Evolutionary conservation across 768 basidiomycete species (phyloP).

Genomic region (Rhizopogon vulgaris): DNA sequence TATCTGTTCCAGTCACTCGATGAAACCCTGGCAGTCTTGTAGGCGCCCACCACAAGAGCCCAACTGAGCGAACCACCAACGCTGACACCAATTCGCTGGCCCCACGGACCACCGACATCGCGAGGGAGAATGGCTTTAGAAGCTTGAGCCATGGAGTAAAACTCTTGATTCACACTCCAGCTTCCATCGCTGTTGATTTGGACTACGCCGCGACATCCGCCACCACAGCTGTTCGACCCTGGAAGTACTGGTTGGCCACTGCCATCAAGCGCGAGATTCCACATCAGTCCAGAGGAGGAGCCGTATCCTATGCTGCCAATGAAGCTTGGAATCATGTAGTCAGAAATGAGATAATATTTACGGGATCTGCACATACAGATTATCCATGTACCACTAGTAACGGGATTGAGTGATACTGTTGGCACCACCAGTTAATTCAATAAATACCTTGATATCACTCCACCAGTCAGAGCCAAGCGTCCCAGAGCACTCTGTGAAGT

Average conservation of each 20-base stretch:
- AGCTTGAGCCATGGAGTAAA: constrained; percentile 70
- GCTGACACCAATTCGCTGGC: constrained; percentile 58
- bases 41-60: constrained; percentile 63
- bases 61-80: constrained; percentile 51
- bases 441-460: constrained; percentile 64
- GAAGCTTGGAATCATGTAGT: constrained; percentile 20
- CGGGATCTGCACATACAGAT: constrained; percentile 37
- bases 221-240: constrained; percentile 55
- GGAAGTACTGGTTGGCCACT: constrained; percentile 61
- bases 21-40: constrained; percentile 49
- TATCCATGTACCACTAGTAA: constrained; percentile 61
- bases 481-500: constrained; percentile 60
- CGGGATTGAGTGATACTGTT: constrained; percentile 7
- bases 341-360: constrained; percentile 13
- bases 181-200: constrained; percentile 60
- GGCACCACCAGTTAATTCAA: background rate
- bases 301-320: constrained; percentile 31
- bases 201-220: constrained; percentile 61
- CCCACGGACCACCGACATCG: constrained; percentile 62
- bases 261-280: constrained; percentile 66
- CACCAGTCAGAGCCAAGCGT: constrained; percentile 70
- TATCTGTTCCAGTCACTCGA: constrained; percentile 57
- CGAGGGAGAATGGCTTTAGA: constrained; percentile 69
- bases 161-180: constrained; percentile 70
- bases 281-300: constrained; percentile 52